Evolutionary conservation across 495 filamentous ascomycete species (phyloP).

Genomic region (Aspergillus nanangensis): DNA sequence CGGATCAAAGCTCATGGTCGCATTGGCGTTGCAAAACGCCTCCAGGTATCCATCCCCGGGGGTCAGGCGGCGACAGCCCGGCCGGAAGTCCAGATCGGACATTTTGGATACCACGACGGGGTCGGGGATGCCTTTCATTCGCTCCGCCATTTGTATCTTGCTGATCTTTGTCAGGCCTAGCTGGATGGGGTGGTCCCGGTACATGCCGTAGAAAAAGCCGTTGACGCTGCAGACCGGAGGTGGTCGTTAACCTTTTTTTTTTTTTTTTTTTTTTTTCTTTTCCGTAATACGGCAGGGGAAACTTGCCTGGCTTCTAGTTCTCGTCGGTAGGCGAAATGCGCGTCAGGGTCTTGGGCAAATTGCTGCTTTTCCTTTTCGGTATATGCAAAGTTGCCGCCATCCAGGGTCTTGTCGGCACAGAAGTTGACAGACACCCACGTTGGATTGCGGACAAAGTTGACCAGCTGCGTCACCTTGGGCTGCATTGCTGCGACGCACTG

Average conservation of each 20-base stretch:
- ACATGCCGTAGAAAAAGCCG: background rate
- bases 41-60: slow-evolving; percentile 37
- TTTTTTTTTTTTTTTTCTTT: background rate
- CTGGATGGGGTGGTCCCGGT: background rate
- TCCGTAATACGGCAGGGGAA: background rate
- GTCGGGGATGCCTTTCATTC: slow-evolving; percentile 24
- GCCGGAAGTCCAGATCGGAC: slow-evolving; percentile 31
- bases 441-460: slow-evolving; percentile 1
- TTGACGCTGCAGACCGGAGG: background rate
- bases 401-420: slow-evolving; percentile 20
- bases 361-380: slow-evolving; percentile 21
- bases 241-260: too few species aligned
- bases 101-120: slow-evolving; percentile 20
- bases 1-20: slow-evolving; percentile 36
- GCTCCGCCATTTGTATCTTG: slow-evolving; percentile 23
- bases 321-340: background rate
- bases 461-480: slow-evolving; percentile 1
- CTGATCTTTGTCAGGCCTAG: background rate
- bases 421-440: slow-evolving; percentile 10
- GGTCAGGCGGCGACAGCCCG: slow-evolving; percentile 40
- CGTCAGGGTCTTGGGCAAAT: slow-evolving; percentile 6
- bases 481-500: slow-evolving; percentile 47
- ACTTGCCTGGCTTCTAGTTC: background rate
- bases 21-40: slow-evolving; percentile 37
- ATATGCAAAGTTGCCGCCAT: slow-evolving; percentile 20